These are phyloP conservation scores for Candida tallmaniae DNA, from an alignment of 805 yeast genomes.

Conservation along the genomic window DNA sequence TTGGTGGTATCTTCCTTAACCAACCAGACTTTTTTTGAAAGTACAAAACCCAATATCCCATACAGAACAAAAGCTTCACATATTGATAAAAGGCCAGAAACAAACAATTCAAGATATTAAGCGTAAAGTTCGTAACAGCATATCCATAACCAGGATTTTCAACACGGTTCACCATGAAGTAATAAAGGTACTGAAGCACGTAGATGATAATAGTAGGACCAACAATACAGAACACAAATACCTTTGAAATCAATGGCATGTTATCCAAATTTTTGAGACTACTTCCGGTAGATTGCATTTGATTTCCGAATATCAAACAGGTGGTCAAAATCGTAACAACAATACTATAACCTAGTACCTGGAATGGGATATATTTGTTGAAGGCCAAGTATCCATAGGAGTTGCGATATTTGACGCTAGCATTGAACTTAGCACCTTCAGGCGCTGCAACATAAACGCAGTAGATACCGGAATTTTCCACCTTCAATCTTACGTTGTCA, in stretches of 20 bases:
- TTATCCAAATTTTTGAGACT: constrained; percentile 21
- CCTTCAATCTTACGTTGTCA: constrained; percentile 8
- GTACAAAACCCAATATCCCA: constrained; percentile 34
- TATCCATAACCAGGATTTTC: constrained; percentile 1
- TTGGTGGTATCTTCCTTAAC: constrained; percentile 16
- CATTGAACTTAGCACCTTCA: too few species aligned
- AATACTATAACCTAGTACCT: constrained; percentile 13
- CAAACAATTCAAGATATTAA: not conserved
- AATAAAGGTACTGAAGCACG: not conserved
- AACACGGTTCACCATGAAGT: constrained; percentile 6
- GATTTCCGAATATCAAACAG: too few species aligned
- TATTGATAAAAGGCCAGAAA: constrained; percentile 9
- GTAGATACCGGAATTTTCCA: constrained; percentile 22
- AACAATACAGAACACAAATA: constrained; percentile 21
- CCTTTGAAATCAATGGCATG: constrained; percentile 25
- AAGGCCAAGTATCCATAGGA: constrained; percentile 23
- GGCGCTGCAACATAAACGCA: constrained; percentile 29
- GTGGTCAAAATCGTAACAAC: constrained; percentile 14
- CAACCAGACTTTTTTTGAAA: constrained; percentile 19
- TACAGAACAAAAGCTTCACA: constrained; percentile 21
- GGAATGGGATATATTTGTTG: constrained; percentile 13
- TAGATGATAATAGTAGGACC: constrained; percentile 14
- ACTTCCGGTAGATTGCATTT: constrained; percentile 23
- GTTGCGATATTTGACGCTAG: constrained; percentile 15
- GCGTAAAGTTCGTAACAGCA: not conserved